phyloP scores from a whole-genome alignment of 2,329 filamentous ascomycete genomes.

The Monilinia aucupariae region DNA sequence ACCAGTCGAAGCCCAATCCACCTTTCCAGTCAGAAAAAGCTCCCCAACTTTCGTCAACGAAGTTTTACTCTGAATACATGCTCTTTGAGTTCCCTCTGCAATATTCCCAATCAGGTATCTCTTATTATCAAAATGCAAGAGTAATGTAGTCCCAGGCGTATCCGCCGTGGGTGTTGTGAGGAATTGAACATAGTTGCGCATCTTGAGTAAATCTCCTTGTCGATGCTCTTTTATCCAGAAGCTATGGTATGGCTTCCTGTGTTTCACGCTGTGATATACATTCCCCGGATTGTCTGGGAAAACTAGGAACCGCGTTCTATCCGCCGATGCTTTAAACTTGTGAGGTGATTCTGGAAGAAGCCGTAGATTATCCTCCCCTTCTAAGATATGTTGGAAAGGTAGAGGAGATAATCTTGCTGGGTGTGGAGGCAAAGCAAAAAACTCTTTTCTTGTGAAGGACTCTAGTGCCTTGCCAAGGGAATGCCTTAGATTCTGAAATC shows the following conservation, averaged over 20 bases:
- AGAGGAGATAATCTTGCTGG: slow-evolving; percentile 8
- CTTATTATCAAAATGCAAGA: slow-evolving; percentile 74
- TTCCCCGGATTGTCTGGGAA: not conserved
- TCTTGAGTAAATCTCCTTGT: slow-evolving; percentile 37
- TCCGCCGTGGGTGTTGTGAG: slow-evolving; percentile 81
- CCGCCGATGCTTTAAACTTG: not conserved
- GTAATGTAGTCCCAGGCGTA: slow-evolving; percentile 71
- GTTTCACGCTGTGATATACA: slow-evolving; percentile 9
- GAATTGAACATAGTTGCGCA: slow-evolving; percentile 72
- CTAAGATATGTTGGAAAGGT: not conserved
- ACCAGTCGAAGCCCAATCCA: slow-evolving; percentile 70
- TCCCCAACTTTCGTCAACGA: slow-evolving; percentile 62
- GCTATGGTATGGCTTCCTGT: not conserved
- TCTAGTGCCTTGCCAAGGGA: not conserved
- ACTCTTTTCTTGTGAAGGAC: not conserved
- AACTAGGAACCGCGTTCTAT: not conserved
- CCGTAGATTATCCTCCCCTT: not conserved
- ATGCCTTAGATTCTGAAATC: slow-evolving; percentile 4
- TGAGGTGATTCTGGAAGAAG: not conserved
- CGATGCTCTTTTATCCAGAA: not conserved
- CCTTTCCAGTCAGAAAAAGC: slow-evolving; percentile 75
- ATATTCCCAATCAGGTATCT: slow-evolving; percentile 82
- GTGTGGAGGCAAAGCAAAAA: not conserved
- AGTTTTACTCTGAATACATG: slow-evolving; percentile 54
- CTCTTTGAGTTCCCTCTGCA: slow-evolving; percentile 78